These are phyloP conservation scores for Erysimum cheiri DNA, from an alignment of 441 rosid species.

Conservation along the genomic window DNA sequence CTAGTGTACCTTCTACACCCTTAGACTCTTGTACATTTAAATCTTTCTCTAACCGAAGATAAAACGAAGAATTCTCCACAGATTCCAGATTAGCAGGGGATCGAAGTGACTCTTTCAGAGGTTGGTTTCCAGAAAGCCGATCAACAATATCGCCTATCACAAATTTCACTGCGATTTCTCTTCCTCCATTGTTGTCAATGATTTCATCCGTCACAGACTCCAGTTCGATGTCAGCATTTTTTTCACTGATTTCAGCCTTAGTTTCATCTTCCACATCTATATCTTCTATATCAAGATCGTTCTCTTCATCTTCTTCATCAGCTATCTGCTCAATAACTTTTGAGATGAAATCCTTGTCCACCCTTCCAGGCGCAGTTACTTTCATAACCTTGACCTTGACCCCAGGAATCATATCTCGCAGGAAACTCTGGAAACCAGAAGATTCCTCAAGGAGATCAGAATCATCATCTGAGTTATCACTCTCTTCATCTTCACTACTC, in stretches of 20 bases:
- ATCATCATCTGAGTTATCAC: conserved; percentile 68
- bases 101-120: conserved; percentile 64
- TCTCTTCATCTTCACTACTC: conserved; percentile 68
- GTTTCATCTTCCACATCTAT: conserved; percentile 54
- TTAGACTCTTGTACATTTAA: conserved; percentile 50
- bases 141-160: conserved; percentile 78
- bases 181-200: conserved; percentile 61
- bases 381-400: conserved; percentile 88
- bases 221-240: conserved; percentile 61
- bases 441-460: conserved; percentile 78
- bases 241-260: conserved; percentile 62
- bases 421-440: conserved; percentile 74
- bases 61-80: conserved; percentile 66
- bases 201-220: conserved; percentile 64
- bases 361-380: conserved; percentile 77
- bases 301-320: conserved; percentile 80
- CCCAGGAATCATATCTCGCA: conserved; percentile 91
- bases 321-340: conserved; percentile 84
- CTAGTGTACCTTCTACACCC: conserved; percentile 54
- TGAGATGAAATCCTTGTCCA: conserved; percentile 83
- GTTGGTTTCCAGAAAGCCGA: conserved; percentile 60
- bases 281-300: conserved; percentile 61
- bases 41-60: conserved; percentile 75
- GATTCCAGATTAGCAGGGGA: conserved; percentile 81
- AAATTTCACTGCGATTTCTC: conserved; percentile 78